phyloP scores from a whole-genome alignment of 2,329 filamentous ascomycete genomes.

The Verticillium klebahnii region DNA sequence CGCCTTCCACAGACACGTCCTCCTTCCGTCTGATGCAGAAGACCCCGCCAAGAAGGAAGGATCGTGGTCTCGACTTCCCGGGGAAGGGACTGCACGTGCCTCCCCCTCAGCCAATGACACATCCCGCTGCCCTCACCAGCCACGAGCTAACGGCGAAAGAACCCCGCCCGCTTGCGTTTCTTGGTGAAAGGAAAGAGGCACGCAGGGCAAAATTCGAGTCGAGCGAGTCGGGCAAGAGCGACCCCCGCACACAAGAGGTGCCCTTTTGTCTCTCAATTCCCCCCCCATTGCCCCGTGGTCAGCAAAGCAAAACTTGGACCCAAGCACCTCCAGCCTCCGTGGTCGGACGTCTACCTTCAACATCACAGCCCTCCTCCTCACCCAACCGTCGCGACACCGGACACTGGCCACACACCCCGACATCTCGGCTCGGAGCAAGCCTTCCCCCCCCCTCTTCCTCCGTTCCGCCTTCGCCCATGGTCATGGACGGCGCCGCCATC shows the following conservation, averaged over 20 bases:
- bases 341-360: conserved; percentile 6
- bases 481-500: conserved; percentile 44
- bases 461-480: conserved; percentile 11
- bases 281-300: conserved; percentile 5
- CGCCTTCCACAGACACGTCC: background rate
- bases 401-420: conserved; percentile 3
- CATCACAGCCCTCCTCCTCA: conserved; percentile 9
- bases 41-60: background rate
- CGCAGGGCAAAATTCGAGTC: background rate
- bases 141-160: background rate
- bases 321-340: conserved; percentile 5
- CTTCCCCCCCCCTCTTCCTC: conserved; percentile 1
- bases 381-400: conserved; percentile 15
- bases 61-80: background rate
- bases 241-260: background rate
- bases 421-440: conserved; percentile 2
- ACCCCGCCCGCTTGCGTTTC: background rate
- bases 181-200: background rate
- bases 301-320: conserved; percentile 7
- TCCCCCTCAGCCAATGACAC: background rate
- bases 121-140: background rate
- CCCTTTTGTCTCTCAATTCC: background rate
- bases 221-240: background rate
- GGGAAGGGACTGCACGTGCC: background rate
- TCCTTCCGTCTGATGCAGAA: background rate